phyloP scores from a whole-genome alignment of 2,329 filamentous ascomycete species.

The Calonectria henricotiae region DNA sequence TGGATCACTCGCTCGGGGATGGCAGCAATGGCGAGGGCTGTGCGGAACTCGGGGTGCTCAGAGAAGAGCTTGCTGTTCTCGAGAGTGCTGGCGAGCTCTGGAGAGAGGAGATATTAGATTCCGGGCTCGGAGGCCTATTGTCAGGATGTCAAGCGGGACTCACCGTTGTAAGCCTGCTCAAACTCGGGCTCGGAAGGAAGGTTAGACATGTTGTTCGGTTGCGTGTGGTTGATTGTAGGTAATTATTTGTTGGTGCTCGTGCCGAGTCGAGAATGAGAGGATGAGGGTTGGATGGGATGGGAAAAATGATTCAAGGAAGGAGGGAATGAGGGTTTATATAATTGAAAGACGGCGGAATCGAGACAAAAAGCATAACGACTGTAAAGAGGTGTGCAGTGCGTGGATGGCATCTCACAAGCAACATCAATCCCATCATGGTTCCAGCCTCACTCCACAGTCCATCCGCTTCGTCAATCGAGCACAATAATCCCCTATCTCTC shows the following conservation, averaged over 20 bases:
- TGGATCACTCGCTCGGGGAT: slow-evolving; percentile 97
- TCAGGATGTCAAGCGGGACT: slow-evolving; percentile 50
- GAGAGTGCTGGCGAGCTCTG: slow-evolving; percentile 95
- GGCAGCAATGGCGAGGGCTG: slow-evolving; percentile 87
- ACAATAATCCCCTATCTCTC: slow-evolving; percentile 38
- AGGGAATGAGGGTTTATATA: slow-evolving; percentile 39
- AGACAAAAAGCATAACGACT: not conserved
- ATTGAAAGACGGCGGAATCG: slow-evolving; percentile 4
- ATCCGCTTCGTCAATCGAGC: slow-evolving; percentile 26
- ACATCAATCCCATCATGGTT: slow-evolving; percentile 27
- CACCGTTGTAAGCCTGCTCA: slow-evolving; percentile 98
- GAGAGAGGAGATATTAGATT: slow-evolving; percentile 33
- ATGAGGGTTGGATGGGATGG: slow-evolving; percentile 29
- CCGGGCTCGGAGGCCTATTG: slow-evolving; percentile 9
- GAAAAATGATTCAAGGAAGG: slow-evolving; percentile 27
- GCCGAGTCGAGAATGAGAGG: slow-evolving; percentile 25
- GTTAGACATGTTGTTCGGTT: slow-evolving; percentile 78
- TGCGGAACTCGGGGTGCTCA: slow-evolving; percentile 95
- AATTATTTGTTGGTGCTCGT: slow-evolving; percentile 25
- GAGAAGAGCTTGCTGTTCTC: slow-evolving; percentile 94
- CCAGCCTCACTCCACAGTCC: slow-evolving; percentile 41
- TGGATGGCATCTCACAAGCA: slow-evolving; percentile 12
- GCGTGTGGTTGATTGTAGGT: slow-evolving; percentile 30
- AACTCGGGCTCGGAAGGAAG: slow-evolving; percentile 94
- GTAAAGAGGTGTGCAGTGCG: not conserved